These are phyloP conservation scores for Leptodontidium sp. DNA, from an alignment of 2,329 filamentous ascomycete genomes.

Conservation along the genomic window DNA sequence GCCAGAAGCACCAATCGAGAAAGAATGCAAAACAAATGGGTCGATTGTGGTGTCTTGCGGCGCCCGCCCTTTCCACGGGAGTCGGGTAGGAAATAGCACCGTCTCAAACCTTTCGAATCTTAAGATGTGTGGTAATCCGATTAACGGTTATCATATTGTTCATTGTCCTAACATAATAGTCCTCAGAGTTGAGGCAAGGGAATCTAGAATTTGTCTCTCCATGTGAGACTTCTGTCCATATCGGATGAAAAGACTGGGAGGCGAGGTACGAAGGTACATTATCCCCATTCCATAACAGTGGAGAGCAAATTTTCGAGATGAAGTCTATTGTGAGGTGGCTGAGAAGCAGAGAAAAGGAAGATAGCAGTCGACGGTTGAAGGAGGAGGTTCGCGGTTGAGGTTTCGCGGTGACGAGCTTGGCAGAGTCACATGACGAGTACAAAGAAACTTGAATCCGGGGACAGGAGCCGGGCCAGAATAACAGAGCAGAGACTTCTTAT, in stretches of 20 bases:
- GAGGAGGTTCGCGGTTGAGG: background rate
- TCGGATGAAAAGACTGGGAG: background rate
- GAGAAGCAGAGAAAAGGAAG: background rate
- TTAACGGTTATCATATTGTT: background rate
- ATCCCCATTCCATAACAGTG: background rate
- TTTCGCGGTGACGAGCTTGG: background rate
- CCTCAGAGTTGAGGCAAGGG: background rate
- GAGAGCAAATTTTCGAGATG: background rate
- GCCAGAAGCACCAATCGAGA: background rate
- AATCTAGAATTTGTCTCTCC: background rate
- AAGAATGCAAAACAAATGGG: background rate
- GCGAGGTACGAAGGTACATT: background rate
- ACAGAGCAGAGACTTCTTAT: too few relatives aligned
- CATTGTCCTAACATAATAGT: too few relatives aligned
- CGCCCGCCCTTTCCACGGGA: background rate
- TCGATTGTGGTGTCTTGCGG: background rate
- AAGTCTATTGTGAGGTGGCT: background rate
- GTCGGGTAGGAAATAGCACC: background rate
- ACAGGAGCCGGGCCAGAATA: too few relatives aligned
- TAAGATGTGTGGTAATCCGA: background rate
- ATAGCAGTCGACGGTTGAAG: too few relatives aligned
- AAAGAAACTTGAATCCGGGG: too few relatives aligned
- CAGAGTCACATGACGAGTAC: background rate
- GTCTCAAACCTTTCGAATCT: slow-evolving; percentile 6
- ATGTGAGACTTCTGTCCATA: background rate